These are phyloP conservation scores for Lachnellula cervina DNA, from an alignment of 2,329 filamentous ascomycete genomes.

Conservation along the genomic window DNA sequence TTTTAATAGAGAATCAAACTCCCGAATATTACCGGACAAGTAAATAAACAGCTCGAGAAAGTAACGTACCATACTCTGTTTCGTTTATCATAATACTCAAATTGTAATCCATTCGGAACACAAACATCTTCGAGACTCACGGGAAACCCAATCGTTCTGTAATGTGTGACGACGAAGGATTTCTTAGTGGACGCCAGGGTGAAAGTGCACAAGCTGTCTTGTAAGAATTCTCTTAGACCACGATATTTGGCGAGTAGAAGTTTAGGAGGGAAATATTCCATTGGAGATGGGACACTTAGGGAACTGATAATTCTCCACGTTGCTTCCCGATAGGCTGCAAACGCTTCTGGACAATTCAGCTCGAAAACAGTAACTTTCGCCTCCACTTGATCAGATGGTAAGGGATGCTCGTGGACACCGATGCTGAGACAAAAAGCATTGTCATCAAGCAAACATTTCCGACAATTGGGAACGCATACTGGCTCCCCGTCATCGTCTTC, in stretches of 20 bases:
- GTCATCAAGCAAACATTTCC: constrained; percentile 39
- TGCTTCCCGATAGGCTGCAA: constrained; percentile 46
- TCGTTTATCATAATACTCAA: constrained; percentile 29
- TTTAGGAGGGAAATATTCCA: background rate
- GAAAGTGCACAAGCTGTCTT: constrained; percentile 4
- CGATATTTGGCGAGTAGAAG: constrained; percentile 15
- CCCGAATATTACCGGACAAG: too few relatives aligned
- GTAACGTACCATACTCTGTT: too few relatives aligned
- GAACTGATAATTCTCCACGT: constrained; percentile 44
- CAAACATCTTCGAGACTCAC: constrained; percentile 23
- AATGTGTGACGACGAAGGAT: constrained; percentile 32
- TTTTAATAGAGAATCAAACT: background rate
- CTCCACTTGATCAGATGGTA: constrained; percentile 36
- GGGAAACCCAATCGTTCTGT: constrained; percentile 27
- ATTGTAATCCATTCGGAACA: constrained; percentile 28
- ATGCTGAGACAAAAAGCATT: constrained; percentile 39
- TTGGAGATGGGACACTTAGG: constrained; percentile 30
- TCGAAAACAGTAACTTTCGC: constrained; percentile 49
- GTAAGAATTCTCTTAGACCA: constrained; percentile 13
- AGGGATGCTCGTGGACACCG: constrained; percentile 43
- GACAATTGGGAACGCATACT: constrained; percentile 34
- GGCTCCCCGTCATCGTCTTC: background rate
- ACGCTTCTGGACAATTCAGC: constrained; percentile 39
- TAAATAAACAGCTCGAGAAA: too few relatives aligned
- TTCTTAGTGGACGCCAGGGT: constrained; percentile 32